Evolutionary conservation across 1,139 yeast species (phyloP), one percentile per base, ranked within the genome.

Genomic region (Geotrichum fermentans): DNA sequence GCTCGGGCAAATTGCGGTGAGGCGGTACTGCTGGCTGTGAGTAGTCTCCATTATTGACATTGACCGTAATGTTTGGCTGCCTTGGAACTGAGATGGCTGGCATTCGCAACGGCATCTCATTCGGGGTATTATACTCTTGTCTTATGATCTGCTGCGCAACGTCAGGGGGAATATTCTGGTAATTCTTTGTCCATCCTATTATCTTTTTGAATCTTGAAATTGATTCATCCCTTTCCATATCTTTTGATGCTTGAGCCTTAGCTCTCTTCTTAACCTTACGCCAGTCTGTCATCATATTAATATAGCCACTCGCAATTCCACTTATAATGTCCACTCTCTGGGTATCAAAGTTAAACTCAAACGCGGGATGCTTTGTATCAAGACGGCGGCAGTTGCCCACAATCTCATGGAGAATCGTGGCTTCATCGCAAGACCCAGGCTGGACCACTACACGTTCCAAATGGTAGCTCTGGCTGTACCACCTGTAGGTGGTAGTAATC

Each of bases 281-380:
- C 50, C 50, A 47, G 18, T 37, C 43, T 1, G 41, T 7, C 46
- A 37, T 41, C 46, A 47, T 41, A 24, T 41, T 32, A 30, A 43
- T 47, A 17, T 42, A 47, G 20, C 40, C 46, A 18, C 43, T 47
- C 17, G 47, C 41, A 14, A 47, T 11, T 2, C 33, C 50, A 14
- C 39, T 30, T 1, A 43, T 28, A 14, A 47, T 28, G 30, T 47
- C 39, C 16, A 47, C 47, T 17, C 40, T 10, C 3, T 35, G 14
- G 14, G 20, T 7, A 24, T 47, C 47, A 13, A 47, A 5, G 20
- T 36, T 16, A 24, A 47, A 37, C 33, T 47, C 47, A 29, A 42
- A 47, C 14, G 39, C 17, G 8, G 34, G 18, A 2, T 28, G 39
- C 16, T 30, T 47, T 4, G 46, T 11, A n/a, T 26, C 14, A 8